Base-by-base conservation (phyloP, 305 asterid genomes). In the Ilex paraguariensis region DNA sequence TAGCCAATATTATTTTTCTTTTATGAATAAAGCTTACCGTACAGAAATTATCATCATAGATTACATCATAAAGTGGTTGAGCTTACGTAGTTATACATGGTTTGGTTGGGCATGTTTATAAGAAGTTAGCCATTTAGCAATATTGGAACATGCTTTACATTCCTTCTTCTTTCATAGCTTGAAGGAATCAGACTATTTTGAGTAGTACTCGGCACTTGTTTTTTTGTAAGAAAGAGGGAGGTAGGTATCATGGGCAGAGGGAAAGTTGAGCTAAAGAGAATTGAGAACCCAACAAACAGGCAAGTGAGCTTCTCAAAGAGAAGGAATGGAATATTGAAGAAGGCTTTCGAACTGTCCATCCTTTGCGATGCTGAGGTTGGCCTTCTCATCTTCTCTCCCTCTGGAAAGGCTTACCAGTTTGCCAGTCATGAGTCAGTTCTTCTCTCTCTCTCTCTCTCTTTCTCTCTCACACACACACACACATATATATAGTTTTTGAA, bases 201-300 rank as follows among this genome's bases (percentile, higher is more conserved):
- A 21, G 28, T 21, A 21, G 28, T 21, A 1, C 28, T 21, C 28
- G 28, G 28, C 1, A 21, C 28, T 21, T 21, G 28, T 40, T 50
- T 42, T 42, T 59, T 39, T 2, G 7, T 53, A 14, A 48, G 33
- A 40, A 14, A 59, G n/a, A 65, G 21, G 28, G 28, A 21, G 28
- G 28, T 21, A 21, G 28, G 28, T 21, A 21, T 21, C 28, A 83
- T 83, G 90, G 90, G 90, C 57, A 81, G 90, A 70, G 90, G 90
- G 15, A 84, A 84, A 73, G 85, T 84, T 10, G 87, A 81, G 68
- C 16, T 84, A 65, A 84, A 84, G 73, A 79, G 85, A 70, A 84
- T 84, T 3, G 90, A 81, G 65, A 84, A 84, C 54, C 76, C 81
- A 1, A 70, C 84, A 48, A 84, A 71, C 57, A 79, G 90, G 59